These are phyloP conservation scores for Chondrostereum purpureum DNA, from an alignment of 1,284 basidiomycete species.

Conservation along the genomic window DNA sequence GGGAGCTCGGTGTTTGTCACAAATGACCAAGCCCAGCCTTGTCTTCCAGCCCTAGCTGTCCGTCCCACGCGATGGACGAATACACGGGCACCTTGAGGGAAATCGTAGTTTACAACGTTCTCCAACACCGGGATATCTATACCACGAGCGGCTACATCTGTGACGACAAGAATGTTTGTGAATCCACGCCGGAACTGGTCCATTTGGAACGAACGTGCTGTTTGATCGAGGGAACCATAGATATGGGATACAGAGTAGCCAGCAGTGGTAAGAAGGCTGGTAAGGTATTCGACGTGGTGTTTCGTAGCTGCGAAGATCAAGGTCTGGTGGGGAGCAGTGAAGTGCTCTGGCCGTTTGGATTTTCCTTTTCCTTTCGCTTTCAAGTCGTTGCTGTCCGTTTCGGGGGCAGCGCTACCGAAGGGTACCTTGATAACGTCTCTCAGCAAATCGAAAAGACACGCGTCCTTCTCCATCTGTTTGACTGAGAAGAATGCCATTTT, in stretches of 20 bases:
- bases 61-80: conserved; percentile 98
- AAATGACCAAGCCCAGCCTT: conserved; percentile 96
- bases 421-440: conserved; percentile 86
- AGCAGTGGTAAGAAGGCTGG: conserved; percentile 70
- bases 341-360: conserved; percentile 42
- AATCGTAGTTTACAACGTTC: conserved; percentile 97
- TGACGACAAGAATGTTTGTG: conserved; percentile 89
- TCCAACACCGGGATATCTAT: conserved; percentile 93
- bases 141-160: conserved; percentile 95
- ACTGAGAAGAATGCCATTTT: conserved; percentile 93
- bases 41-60: conserved; percentile 90
- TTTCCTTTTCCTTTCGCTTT: conserved; percentile 44
- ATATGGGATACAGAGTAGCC: conserved; percentile 97
- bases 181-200: conserved; percentile 81
- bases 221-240: conserved; percentile 93
- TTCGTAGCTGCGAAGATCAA: conserved; percentile 98
- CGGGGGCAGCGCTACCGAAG: conserved; percentile 30
- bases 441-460: conserved; percentile 79
- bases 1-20: conserved; percentile 84
- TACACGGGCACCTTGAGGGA: conserved; percentile 87
- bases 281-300: conserved; percentile 96
- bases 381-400: conserved; percentile 21
- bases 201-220: conserved; percentile 89
- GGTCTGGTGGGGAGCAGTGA: conserved; percentile 80
- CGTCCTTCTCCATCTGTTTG: conserved; percentile 93